phyloP scores from a whole-genome alignment of 108 stramenopile species.

The Conticribra guillardii region DNA sequence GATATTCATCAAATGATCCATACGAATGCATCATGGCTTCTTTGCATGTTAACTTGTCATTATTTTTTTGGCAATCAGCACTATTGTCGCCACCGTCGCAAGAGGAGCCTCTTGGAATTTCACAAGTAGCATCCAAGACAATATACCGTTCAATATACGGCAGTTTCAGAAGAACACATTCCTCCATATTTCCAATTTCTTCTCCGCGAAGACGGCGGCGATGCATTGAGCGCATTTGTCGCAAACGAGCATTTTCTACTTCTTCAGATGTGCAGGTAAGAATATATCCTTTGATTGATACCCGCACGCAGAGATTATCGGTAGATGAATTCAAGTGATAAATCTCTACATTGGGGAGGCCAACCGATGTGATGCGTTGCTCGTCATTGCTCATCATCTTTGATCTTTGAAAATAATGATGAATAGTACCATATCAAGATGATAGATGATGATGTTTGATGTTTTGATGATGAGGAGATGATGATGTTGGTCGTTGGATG shows the following conservation, averaged over 20 bases:
- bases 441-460: no score
- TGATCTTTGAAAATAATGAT: no score
- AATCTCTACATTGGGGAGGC: no score
- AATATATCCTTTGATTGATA: no score
- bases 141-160: slow-evolving; percentile 1
- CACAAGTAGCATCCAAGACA: not conserved
- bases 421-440: no score
- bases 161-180: not conserved
- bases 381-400: no score
- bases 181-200: not conserved
- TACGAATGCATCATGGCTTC: slow-evolving; percentile 6
- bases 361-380: no score
- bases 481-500: no score
- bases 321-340: no score
- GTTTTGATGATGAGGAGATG: no score
- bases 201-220: not conserved
- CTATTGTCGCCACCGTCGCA: not conserved
- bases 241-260: not conserved
- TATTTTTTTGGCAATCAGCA: no score
- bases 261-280: slow-evolving; percentile 14
- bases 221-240: not conserved
- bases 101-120: not conserved
- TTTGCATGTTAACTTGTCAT: not conserved
- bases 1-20: slow-evolving; percentile 2
- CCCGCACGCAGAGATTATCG: no score